Conservation (phyloP, 352 stramenopile species). For the Phytophthora kernoviae region DNA sequence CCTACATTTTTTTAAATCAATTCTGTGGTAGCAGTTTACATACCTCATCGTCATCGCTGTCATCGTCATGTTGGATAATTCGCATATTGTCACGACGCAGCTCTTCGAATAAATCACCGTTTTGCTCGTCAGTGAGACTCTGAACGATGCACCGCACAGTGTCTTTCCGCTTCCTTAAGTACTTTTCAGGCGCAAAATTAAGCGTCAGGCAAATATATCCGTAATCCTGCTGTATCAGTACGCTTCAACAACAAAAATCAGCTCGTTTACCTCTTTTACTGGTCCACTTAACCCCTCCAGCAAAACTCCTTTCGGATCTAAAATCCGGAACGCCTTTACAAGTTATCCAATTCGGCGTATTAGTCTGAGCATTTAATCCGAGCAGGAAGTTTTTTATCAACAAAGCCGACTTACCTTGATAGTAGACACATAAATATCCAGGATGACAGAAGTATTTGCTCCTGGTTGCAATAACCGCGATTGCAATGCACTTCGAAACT, state of each 20-base stretch:
- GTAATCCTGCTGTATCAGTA: no score
- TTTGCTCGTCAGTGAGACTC: conserved; percentile 89
- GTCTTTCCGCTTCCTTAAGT: conserved; percentile 94
- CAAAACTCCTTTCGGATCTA: conserved; percentile 93
- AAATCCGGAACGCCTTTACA: conserved; percentile 83
- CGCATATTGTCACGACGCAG: conserved; percentile 92
- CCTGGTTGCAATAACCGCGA: conserved; percentile 94
- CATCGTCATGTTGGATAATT: conserved; percentile 92
- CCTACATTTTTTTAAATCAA: neutral
- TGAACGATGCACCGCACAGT: conserved; percentile 97
- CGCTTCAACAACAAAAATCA: neutral
- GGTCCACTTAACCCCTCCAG: conserved; percentile 81
- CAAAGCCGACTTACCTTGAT: conserved; percentile 82
- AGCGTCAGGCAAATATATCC: neutral
- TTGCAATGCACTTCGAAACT: conserved; percentile 80
- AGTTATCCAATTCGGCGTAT: no score
- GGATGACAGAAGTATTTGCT: conserved; percentile 95
- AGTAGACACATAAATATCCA: conserved; percentile 97
- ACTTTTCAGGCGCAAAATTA: conserved; percentile 44
- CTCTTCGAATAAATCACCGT: conserved; percentile 96
- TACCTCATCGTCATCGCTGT: conserved; percentile 94
- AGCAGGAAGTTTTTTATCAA: neutral
- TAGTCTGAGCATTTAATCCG: neutral
- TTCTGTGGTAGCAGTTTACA: no score
- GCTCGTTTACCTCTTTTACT: conserved; percentile 60